Evolutionary conservation across 768 basidiomycete genomes (phyloP).

Genomic region (Cubamyces sp.): DNA sequence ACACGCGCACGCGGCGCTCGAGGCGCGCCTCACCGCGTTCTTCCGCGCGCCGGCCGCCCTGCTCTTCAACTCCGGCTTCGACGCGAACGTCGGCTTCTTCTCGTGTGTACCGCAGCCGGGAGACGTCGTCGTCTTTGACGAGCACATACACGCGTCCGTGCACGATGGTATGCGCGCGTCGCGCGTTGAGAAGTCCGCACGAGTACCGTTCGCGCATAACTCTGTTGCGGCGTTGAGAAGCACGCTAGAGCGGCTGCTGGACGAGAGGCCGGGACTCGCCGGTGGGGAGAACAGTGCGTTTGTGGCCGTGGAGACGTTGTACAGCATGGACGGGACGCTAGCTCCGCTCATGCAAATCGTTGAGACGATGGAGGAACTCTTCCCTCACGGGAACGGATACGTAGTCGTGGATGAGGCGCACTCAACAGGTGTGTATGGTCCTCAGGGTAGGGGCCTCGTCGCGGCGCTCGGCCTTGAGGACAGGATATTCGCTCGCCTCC

Average conservation of each 20-base stretch:
- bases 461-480: slow-evolving; percentile 69
- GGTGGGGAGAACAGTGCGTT: slow-evolving; percentile 60
- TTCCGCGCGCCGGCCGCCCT: slow-evolving; percentile 68
- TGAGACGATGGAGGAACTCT: slow-evolving; percentile 57
- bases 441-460: slow-evolving; percentile 75
- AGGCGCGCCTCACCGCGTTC: slow-evolving; percentile 65
- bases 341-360: slow-evolving; percentile 73
- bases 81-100: slow-evolving; percentile 91
- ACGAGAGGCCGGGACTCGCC: slow-evolving; percentile 41
- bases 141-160: slow-evolving; percentile 87
- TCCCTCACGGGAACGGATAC: slow-evolving; percentile 68
- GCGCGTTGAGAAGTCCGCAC: slow-evolving; percentile 44
- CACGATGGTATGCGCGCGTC: slow-evolving; percentile 84
- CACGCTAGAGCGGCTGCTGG: slow-evolving; percentile 46
- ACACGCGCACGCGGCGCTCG: slow-evolving; percentile 69
- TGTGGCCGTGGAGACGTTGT: slow-evolving; percentile 85
- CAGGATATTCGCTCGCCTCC: slow-evolving; percentile 75
- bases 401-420: slow-evolving; percentile 94
- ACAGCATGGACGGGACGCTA: slow-evolving; percentile 96
- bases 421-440: slow-evolving; percentile 88
- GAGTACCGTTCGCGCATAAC: slow-evolving; percentile 73
- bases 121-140: slow-evolving; percentile 83
- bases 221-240: slow-evolving; percentile 53
- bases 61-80: slow-evolving; percentile 92
- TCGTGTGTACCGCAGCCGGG: slow-evolving; percentile 74